Percentiles rank a stretch among this genome's conserved stretches.
Evolutionary conservation across 2,329 filamentous ascomycete genomes (phyloP).

Genomic region (Fusarium palustre): DNA sequence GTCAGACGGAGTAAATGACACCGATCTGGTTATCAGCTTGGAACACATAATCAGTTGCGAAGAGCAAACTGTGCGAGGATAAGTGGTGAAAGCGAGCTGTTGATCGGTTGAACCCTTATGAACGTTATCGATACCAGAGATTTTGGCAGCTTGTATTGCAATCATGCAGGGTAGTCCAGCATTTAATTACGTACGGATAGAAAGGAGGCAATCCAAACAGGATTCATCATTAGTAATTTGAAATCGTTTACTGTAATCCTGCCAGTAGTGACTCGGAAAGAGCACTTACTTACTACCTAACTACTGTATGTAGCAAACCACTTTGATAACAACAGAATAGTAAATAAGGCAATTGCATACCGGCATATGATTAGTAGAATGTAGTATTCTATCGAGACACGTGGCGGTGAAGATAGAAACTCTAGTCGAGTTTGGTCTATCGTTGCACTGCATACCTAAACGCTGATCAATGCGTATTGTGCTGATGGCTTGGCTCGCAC

Average conservation of each 20-base stretch:
- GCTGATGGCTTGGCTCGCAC: background rate
- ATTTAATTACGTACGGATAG: background rate
- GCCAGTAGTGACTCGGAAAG: background rate
- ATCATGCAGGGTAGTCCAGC: background rate
- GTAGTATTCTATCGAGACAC: background rate
- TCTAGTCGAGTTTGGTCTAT: background rate
- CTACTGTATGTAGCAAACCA: background rate
- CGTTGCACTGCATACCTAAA: background rate
- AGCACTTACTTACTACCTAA: background rate
- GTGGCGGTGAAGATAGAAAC: background rate
- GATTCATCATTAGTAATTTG: background rate
- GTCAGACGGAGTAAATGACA: conserved; percentile 45
- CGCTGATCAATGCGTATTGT: too few relatives aligned
- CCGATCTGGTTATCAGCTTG: conserved; percentile 17
- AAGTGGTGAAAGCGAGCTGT: background rate
- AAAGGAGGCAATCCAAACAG: background rate
- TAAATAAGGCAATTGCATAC: background rate
- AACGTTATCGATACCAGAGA: background rate
- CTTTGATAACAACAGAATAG: background rate
- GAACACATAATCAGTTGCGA: background rate
- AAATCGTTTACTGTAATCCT: background rate
- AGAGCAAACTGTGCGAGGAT: background rate
- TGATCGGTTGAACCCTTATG: background rate
- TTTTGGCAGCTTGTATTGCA: background rate
- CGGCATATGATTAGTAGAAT: too few relatives aligned